phyloP scores from a whole-genome alignment of 345 rosid genomes.

The Boechera retrofracta region DNA sequence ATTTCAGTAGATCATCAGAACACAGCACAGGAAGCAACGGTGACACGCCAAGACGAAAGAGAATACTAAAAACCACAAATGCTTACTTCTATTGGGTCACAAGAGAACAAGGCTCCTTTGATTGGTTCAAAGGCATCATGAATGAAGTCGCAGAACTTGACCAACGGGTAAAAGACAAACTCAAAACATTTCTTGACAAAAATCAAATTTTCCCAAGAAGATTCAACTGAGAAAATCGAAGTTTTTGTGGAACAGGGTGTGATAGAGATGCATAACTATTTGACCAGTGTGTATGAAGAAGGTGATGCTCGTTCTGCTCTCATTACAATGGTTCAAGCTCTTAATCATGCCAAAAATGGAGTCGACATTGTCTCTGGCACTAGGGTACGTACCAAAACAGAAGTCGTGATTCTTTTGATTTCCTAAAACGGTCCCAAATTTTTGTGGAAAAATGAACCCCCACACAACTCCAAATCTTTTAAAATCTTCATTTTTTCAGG shows the following conservation, averaged over 20 bases:
- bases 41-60: slow-evolving; percentile 59
- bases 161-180: slow-evolving; percentile 68
- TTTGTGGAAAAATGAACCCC: slow-evolving; percentile 31
- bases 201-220: neutral
- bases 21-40: slow-evolving; percentile 59
- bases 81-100: slow-evolving; percentile 99
- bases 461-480: neutral
- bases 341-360: slow-evolving; percentile 96
- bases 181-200: neutral
- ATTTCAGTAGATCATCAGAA: slow-evolving; percentile 73
- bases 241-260: slow-evolving; percentile 65
- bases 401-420: slow-evolving; percentile 37
- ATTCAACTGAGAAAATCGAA: neutral
- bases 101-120: slow-evolving; percentile 97
- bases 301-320: slow-evolving; percentile 99
- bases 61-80: slow-evolving; percentile 73
- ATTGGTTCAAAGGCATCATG: slow-evolving; percentile 99
- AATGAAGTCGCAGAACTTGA: slow-evolving; percentile 94
- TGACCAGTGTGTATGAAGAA: slow-evolving; percentile 99
- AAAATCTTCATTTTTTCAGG: slow-evolving; percentile 51
- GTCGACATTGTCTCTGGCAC: slow-evolving; percentile 98
- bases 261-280: slow-evolving; percentile 97
- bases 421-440: slow-evolving; percentile 35
- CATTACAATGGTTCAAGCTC: slow-evolving; percentile 98
- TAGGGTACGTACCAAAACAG: slow-evolving; percentile 53